Evolutionary conservation across 2,329 filamentous ascomycete genomes (phyloP), one percentile per base, ranked within the genome.

Genomic region (Xylariaceae sp.): DNA sequence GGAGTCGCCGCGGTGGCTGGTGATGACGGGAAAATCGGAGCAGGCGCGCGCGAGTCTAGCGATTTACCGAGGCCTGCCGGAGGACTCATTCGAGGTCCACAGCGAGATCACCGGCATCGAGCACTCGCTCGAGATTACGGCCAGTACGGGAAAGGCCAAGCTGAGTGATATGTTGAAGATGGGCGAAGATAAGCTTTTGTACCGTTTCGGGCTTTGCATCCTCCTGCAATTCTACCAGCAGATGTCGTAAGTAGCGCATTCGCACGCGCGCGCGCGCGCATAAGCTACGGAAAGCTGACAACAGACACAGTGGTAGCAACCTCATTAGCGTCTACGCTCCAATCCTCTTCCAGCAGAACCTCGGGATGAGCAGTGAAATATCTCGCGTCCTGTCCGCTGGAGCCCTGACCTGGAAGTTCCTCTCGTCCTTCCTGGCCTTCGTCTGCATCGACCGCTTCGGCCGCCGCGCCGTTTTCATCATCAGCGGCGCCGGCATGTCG

Each of bases 361-460:
- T 79, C 3, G 72, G 71, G 26, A 63, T 79, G 57, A 65, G 65
- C 51, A 65, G 65, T 14, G 72, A 76, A 47, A 65, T 68, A 0
- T 72, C 76, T 14, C 71, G 73, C n/a, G 67, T 78, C 46, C 71
- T 81, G 6, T 74, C 77, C 7, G 77, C 71, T 2, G 79, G 77
- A 23, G 80, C 80, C 12, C 70, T 84, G 29, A 84, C 82, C 4
- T 85, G 79, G 77, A 83, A 84, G 65, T 82, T 82, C 63, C 57
- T 67, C 12, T 65, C 64, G 20, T 66, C 64, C n/a, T 68, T 81
- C 65, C 67, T 81, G 40, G 75, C 78, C 42, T 79, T 81, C 64
- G 74, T 79, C 61, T 75, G 76, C 50, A 79, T 82, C 59, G 80
- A 82, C 61, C 75, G 79, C 3, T 75, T 81, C 41, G 80, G 80